phyloP scores from a whole-genome alignment of 257 asterid species.

The Ligustrum vulgare region DNA sequence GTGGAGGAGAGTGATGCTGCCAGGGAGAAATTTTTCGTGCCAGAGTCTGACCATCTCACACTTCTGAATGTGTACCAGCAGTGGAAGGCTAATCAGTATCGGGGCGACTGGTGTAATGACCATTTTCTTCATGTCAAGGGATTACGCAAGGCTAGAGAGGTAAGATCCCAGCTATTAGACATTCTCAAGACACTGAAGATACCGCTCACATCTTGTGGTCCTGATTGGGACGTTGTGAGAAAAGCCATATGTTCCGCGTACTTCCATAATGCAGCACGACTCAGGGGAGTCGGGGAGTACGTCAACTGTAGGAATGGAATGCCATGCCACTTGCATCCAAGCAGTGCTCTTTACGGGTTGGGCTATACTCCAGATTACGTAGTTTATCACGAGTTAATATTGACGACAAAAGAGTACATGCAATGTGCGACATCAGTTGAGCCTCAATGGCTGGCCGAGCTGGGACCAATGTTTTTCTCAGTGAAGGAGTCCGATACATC shows the following conservation, averaged over 20 bases:
- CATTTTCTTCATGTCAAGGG: constrained; percentile 91
- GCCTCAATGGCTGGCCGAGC: constrained; percentile 93
- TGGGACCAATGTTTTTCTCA: constrained; percentile 98
- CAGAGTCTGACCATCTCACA: constrained; percentile 88
- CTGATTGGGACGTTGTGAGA: constrained; percentile 88
- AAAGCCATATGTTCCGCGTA: constrained; percentile 91
- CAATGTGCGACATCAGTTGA: constrained; percentile 90
- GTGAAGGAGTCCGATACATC: constrained; percentile 89
- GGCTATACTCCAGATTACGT: constrained; percentile 97
- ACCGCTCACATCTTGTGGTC: constrained; percentile 78
- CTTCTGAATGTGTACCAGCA: constrained; percentile 86
- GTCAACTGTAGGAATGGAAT: constrained; percentile 87
- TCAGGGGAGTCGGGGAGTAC: constrained; percentile 84
- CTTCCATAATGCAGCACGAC: constrained; percentile 83
- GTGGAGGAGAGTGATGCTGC: constrained; percentile 98
- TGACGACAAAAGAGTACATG: constrained; percentile 92
- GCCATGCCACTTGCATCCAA: constrained; percentile 96
- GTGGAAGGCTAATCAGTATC: constrained; percentile 76
- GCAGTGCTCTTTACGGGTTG: constrained; percentile 83
- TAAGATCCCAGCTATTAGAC: constrained; percentile 81
- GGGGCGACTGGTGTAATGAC: constrained; percentile 97
- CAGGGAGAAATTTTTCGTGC: constrained; percentile 90
- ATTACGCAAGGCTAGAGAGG: constrained; percentile 84
- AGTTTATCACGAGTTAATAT: constrained; percentile 78
- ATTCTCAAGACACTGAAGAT: constrained; percentile 73